phyloP scores from a whole-genome alignment of 2,329 filamentous ascomycete species.

The Parascedosporium putredinis region DNA sequence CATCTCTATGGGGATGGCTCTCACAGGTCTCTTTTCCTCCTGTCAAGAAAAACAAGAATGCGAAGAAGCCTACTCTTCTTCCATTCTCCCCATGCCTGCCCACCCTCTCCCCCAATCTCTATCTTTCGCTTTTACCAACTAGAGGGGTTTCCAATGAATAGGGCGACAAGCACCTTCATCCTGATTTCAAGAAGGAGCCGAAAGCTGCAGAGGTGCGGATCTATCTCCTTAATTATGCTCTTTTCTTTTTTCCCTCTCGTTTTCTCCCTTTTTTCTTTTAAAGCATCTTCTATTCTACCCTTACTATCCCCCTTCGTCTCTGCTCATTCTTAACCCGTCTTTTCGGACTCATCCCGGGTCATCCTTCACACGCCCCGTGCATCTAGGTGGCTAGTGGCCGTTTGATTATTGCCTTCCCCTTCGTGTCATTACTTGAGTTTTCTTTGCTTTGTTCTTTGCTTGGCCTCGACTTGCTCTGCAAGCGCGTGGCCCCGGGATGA shows the following conservation, averaged over 20 bases:
- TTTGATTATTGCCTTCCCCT: too few relatives aligned
- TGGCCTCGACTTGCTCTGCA: neutral
- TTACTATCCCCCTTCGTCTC: too few relatives aligned
- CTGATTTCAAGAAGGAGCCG: constrained; percentile 88
- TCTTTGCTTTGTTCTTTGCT: neutral
- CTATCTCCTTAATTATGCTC: constrained; percentile 17
- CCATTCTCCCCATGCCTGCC: constrained; percentile 6
- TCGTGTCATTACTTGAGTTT: too few relatives aligned
- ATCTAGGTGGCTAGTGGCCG: constrained; percentile 8
- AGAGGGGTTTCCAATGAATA: constrained; percentile 38
- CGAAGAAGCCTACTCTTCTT: constrained; percentile 16
- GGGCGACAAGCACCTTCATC: constrained; percentile 88
- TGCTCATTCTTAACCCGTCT: neutral
- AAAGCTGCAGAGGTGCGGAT: constrained; percentile 92
- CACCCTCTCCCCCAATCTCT: constrained; percentile 9
- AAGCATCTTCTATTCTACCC: too few relatives aligned
- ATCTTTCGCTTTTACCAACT: constrained; percentile 39
- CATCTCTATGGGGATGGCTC: neutral
- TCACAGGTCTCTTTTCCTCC: constrained; percentile 9
- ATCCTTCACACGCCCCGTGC: constrained; percentile 20
- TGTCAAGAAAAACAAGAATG: neutral
- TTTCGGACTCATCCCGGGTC: constrained; percentile 23
- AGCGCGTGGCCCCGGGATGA: neutral
- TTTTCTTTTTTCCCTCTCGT: neutral
- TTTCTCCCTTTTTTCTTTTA: too few relatives aligned